Conservation (phyloP, 1,139 yeast species). For the Ogataea hybrid region DNA sequence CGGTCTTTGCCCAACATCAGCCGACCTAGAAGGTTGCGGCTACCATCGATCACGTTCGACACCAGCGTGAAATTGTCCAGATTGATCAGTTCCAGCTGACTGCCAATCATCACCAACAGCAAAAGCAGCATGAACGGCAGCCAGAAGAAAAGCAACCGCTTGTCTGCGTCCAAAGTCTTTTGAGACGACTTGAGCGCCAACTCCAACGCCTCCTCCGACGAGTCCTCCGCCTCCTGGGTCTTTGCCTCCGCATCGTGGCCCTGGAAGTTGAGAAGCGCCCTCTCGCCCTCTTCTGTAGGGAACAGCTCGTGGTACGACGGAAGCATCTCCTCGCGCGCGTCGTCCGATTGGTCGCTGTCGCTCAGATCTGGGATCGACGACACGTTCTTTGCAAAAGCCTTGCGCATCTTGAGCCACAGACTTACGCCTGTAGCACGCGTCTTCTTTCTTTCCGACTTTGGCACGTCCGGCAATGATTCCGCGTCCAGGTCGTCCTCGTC, state of each 20-base stretch:
- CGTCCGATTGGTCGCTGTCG: constrained; percentile 13
- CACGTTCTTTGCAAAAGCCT: constrained; percentile 43
- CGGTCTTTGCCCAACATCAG: constrained; percentile 70
- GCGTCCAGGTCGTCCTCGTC: constrained; percentile 28
- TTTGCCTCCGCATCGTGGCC: constrained; percentile 19
- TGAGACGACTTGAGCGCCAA: constrained; percentile 31
- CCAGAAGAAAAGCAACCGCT: constrained; percentile 89
- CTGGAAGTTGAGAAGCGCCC: constrained; percentile 35
- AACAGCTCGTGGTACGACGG: constrained; percentile 84
- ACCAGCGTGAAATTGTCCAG: constrained; percentile 23
- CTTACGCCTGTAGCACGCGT: constrained; percentile 29
- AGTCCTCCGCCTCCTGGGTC: not conserved
- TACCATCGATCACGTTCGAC: constrained; percentile 38
- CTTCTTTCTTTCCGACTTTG: constrained; percentile 19
- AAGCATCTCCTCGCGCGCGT: constrained; percentile 39
- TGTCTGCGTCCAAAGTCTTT: constrained; percentile 75
- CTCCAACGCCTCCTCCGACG: constrained; percentile 15
- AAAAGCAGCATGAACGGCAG: constrained; percentile 62
- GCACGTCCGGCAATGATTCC: constrained; percentile 1
- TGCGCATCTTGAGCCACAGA: constrained; percentile 63
- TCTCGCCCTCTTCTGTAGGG: constrained; percentile 56
- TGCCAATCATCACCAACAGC: constrained; percentile 45
- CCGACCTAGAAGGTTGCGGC: constrained; percentile 56
- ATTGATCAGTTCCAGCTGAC: constrained; percentile 45
- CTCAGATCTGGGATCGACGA: constrained; percentile 9